phyloP scores from a whole-genome alignment of 1,284 basidiomycete genomes.

The Ganoderma meredithae region DNA sequence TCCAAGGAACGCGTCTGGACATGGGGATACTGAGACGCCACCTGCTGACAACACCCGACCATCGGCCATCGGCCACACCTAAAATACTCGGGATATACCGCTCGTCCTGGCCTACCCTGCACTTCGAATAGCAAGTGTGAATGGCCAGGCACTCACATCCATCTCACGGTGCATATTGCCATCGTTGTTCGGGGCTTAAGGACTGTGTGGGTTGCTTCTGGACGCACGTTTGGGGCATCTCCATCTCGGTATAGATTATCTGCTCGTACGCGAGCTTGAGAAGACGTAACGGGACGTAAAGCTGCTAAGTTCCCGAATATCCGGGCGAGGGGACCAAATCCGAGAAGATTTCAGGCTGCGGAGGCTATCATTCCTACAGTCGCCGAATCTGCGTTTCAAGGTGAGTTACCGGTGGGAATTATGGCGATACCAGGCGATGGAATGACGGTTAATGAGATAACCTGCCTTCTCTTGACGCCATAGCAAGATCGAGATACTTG shows the following conservation, averaged over 20 bases:
- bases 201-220: not conserved
- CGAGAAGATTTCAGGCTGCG: not conserved
- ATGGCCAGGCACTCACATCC: constrained; percentile 1
- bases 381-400: constrained; percentile 6
- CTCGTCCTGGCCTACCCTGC: not conserved
- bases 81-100: not conserved
- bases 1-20: not conserved
- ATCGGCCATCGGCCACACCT: constrained; percentile 6
- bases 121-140: not conserved
- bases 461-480: constrained; percentile 7
- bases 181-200: not conserved
- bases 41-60: not conserved
- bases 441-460: not conserved
- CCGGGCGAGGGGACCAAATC: not conserved
- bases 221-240: not conserved
- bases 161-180: not conserved
- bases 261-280: not conserved
- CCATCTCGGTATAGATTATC: not conserved
- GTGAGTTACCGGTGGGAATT: constrained; percentile 4
- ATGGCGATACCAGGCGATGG: not conserved
- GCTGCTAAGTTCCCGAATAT: not conserved
- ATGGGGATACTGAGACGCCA: not conserved
- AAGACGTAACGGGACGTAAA: not conserved
- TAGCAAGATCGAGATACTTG: not conserved
- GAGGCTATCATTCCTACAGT: not conserved